Conservation (phyloP, 306 rosid species). For the Cucumis melo region DNA sequence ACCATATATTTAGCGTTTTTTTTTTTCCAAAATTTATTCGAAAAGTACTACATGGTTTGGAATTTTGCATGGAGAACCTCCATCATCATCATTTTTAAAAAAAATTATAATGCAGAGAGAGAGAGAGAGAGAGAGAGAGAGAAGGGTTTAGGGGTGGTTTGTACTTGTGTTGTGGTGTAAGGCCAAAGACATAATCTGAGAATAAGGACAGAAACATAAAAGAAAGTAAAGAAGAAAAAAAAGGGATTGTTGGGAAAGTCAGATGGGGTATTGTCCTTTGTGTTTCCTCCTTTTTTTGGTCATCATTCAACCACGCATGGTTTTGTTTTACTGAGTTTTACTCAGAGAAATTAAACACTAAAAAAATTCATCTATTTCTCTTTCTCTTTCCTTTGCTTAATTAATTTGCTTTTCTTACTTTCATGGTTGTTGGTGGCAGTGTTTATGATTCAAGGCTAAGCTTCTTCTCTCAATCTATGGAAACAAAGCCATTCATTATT, state of each 20-base stretch:
- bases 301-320: conserved; percentile 10
- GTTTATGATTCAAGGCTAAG: conserved; percentile 42
- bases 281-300: conserved; percentile 9
- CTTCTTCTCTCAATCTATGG: conserved; percentile 24
- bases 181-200: conserved; percentile 3
- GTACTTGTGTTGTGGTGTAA: not conserved
- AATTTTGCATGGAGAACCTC: not conserved
- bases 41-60: not conserved
- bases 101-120: not conserved
- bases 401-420: not conserved
- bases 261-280: conserved; percentile 5
- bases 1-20: not conserved
- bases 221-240: not conserved
- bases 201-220: conserved; percentile 9
- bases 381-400: not conserved
- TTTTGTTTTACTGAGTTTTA: not conserved
- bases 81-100: not conserved
- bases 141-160: not conserved
- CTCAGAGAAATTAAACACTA: not conserved
- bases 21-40: not conserved
- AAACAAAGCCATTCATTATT: conserved; percentile 33
- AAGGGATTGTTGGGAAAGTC: conserved; percentile 6
- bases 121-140: not conserved
- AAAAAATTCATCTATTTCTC: not conserved
- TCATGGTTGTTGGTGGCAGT: conserved; percentile 29